phyloP scores from a whole-genome alignment of 164 flowering plant species.

The Cinnamomum chago region DNA sequence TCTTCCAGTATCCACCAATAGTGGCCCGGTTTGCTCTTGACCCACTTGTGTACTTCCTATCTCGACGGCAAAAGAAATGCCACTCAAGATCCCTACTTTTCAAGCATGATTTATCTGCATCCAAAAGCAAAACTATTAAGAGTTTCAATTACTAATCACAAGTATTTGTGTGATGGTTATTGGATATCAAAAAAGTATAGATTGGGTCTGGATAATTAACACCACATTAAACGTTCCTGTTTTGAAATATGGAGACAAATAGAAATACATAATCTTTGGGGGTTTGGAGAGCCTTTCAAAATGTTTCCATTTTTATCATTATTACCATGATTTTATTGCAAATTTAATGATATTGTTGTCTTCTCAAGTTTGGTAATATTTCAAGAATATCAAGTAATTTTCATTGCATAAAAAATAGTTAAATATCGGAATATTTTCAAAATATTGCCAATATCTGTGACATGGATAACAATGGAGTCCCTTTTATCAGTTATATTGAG shows the following conservation, averaged over 20 bases:
- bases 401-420: background rate
- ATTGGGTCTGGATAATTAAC: no score
- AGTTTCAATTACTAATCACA: background rate
- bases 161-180: background rate
- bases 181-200: no score
- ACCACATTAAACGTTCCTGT: no score
- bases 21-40: constrained; percentile 61
- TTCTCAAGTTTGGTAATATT: background rate
- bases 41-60: constrained; percentile 61
- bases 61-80: constrained; percentile 81
- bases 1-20: constrained; percentile 74
- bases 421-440: background rate
- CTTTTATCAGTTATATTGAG: no score
- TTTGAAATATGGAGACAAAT: background rate
- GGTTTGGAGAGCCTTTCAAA: no score
- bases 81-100: constrained; percentile 61
- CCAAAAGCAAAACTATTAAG: background rate
- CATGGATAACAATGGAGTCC: no score
- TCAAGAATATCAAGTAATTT: background rate
- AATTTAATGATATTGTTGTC: background rate
- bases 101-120: constrained; percentile 50
- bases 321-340: background rate
- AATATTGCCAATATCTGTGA: no score
- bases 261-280: background rate
- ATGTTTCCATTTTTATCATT: no score